phyloP scores from a whole-genome alignment of 2,329 filamentous ascomycete genomes.

The Colletotrichum phormii region DNA sequence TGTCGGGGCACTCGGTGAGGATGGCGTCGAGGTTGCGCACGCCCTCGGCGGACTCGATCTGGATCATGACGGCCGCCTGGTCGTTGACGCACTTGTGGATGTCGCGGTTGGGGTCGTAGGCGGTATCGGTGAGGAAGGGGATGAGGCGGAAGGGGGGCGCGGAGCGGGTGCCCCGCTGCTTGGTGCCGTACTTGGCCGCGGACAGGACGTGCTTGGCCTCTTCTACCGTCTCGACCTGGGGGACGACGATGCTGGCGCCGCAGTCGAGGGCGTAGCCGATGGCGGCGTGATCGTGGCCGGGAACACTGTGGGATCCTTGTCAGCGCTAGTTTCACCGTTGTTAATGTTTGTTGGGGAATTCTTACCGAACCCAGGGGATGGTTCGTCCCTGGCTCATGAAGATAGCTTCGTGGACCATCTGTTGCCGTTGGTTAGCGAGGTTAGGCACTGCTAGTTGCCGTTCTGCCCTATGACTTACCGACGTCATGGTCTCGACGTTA shows the following conservation, averaged over 20 bases:
- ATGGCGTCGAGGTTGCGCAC: constrained; percentile 62
- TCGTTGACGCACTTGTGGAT: constrained; percentile 55
- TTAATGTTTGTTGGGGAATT: not conserved
- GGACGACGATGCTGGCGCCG: constrained; percentile 59
- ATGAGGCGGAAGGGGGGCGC: constrained; percentile 57
- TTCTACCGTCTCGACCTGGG: constrained; percentile 60
- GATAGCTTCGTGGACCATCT: constrained; percentile 58
- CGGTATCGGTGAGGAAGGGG: constrained; percentile 52
- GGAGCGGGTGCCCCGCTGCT: constrained; percentile 54
- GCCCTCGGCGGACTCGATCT: constrained; percentile 56
- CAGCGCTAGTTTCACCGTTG: not conserved
- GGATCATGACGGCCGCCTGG: constrained; percentile 61
- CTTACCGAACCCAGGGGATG: constrained; percentile 55
- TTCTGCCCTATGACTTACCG: not conserved
- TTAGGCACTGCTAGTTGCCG: not conserved
- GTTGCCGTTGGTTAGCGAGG: constrained; percentile 7
- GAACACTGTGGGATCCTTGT: constrained; percentile 42
- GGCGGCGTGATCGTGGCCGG: constrained; percentile 58
- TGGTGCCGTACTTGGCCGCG: constrained; percentile 56
- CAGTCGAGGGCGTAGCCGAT: constrained; percentile 61
- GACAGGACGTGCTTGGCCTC: constrained; percentile 56
- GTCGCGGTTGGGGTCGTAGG: constrained; percentile 46
- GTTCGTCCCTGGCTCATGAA: constrained; percentile 58
- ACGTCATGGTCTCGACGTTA: constrained; percentile 62
- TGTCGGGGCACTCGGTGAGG: constrained; percentile 56